phyloP scores from a whole-genome alignment of 2,329 filamentous ascomycete species.

The Colletotrichum coccodes region DNA sequence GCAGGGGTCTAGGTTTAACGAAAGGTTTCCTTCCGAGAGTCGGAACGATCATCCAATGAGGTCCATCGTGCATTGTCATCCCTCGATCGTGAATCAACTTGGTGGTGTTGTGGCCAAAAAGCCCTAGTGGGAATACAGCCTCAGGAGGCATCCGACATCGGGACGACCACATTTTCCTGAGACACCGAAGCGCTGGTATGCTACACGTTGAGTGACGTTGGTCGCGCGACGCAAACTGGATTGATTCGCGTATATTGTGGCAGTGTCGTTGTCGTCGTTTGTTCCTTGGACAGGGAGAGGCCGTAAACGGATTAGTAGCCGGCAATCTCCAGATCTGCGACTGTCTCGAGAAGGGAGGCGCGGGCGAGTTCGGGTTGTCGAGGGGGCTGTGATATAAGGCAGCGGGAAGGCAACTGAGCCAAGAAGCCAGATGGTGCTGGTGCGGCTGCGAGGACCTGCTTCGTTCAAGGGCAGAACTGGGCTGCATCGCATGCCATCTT shows the following conservation, averaged over 20 bases:
- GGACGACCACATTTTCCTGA: not conserved
- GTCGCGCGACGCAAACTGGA: not conserved
- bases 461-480: not conserved
- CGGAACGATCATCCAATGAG: not conserved
- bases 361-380: too few relatives aligned
- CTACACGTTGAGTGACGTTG: not conserved
- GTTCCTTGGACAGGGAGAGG: not conserved
- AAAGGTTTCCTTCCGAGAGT: not conserved
- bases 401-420: not conserved
- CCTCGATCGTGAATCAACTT: not conserved
- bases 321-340: not conserved
- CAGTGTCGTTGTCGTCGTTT: not conserved
- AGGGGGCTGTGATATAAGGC: not conserved
- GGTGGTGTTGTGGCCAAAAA: not conserved
- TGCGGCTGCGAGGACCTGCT: not conserved
- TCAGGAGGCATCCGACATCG: not conserved
- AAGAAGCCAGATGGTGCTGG: not conserved
- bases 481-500: not conserved
- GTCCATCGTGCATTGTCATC: not conserved
- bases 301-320: not conserved
- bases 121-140: not conserved
- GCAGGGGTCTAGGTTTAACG: not conserved
- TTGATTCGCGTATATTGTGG: not conserved
- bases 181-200: not conserved
- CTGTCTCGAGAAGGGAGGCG: not conserved